Conservation (phyloP, 2,329 filamentous ascomycete species). For the Clarireedia hainanense region DNA sequence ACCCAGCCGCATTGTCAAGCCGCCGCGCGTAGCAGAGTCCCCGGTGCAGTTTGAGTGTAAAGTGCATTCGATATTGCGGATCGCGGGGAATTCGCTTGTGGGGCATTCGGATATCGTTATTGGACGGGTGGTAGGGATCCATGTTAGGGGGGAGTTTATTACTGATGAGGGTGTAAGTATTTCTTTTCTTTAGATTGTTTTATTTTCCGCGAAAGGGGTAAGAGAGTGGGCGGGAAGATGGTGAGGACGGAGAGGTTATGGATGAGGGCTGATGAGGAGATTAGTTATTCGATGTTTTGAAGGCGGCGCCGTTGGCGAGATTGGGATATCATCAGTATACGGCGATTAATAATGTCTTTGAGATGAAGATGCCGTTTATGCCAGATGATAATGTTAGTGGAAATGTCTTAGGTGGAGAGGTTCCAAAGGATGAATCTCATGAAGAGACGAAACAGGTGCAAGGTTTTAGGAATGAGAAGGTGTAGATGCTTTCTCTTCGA, state of each 20-base stretch:
- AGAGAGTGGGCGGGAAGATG: too few species aligned
- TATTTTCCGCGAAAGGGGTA: neutral
- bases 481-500: neutral
- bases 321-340: constrained; percentile 16
- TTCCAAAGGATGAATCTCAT: neutral
- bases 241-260: neutral
- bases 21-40: constrained; percentile 13
- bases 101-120: constrained; percentile 15
- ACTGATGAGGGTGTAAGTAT: neutral
- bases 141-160: constrained; percentile 15
- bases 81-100: constrained; percentile 11
- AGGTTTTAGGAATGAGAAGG: neutral
- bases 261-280: neutral
- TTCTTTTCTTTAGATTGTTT: neutral
- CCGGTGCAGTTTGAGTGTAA: constrained; percentile 15
- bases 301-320: constrained; percentile 12
- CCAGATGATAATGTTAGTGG: constrained; percentile 14
- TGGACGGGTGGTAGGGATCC: constrained; percentile 14
- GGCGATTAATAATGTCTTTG: constrained; percentile 11
- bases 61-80: constrained; percentile 12
- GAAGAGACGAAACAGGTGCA: neutral
- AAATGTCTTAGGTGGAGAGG: neutral
- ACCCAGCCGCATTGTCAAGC: constrained; percentile 8
- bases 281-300: constrained; percentile 14
- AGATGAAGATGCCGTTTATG: constrained; percentile 15